These are phyloP conservation scores for Aspergillus ostianus DNA, from an alignment of 495 filamentous ascomycete species.

Conservation along the genomic window DNA sequence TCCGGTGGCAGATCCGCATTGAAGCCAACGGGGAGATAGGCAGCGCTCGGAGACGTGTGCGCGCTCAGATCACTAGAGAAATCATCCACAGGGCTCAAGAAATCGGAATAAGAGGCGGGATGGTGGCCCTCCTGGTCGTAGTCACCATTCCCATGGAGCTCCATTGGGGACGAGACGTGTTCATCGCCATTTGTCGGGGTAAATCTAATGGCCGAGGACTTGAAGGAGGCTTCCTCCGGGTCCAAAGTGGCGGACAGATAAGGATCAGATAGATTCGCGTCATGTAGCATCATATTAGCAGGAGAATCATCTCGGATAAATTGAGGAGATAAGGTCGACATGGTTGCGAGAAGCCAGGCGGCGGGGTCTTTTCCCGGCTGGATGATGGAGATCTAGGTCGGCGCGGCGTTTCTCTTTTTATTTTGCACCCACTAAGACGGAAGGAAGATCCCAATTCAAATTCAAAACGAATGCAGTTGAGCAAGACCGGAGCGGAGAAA, in stretches of 20 bases:
- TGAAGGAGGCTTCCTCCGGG: conserved; percentile 39
- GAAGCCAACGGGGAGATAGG: conserved; percentile 10
- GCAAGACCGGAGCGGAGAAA: too few relatives aligned
- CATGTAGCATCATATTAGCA: conserved; percentile 14
- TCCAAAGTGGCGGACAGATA: conserved; percentile 42
- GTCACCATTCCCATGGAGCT: conserved; percentile 5
- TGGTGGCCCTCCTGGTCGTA: conserved; percentile 11
- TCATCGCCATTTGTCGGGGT: conserved; percentile 22
- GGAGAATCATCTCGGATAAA: conserved; percentile 25
- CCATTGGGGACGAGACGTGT: conserved; percentile 8
- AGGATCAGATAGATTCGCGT: conserved; percentile 26
- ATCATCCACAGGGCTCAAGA: conserved; percentile 23
- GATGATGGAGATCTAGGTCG: neutral
- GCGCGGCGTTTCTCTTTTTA: neutral
- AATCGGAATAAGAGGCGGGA: conserved; percentile 19
- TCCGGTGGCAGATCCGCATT: conserved; percentile 6
- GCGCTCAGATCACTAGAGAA: conserved; percentile 22
- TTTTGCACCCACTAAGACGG: too few relatives aligned
- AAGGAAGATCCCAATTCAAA: too few relatives aligned
- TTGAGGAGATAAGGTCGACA: conserved; percentile 31
- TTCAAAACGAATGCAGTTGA: too few relatives aligned
- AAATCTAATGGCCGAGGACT: conserved; percentile 34
- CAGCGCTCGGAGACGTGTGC: conserved; percentile 21
- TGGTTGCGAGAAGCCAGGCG: conserved; percentile 1
- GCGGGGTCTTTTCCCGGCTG: too few relatives aligned